phyloP scores from a whole-genome alignment of 352 stramenopile species.

The Pythium pyrilobum region DNA sequence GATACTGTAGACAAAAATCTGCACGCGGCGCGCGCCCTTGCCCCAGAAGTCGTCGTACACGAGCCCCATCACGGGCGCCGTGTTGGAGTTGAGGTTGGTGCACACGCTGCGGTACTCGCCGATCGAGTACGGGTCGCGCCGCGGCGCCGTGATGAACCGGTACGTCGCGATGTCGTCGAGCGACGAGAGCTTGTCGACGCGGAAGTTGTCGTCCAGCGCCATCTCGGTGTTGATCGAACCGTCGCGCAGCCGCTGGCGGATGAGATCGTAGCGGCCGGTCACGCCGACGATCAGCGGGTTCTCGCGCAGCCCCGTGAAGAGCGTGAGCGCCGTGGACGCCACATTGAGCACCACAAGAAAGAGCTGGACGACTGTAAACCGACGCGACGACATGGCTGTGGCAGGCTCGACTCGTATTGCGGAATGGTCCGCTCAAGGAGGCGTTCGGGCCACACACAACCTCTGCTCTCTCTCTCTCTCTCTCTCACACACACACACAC shows the following conservation, averaged over 20 bases:
- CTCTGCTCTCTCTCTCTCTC: too few species aligned
- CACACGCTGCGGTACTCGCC: slow-evolving; percentile 23
- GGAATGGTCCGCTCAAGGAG: too few species aligned
- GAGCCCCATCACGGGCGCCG: slow-evolving; percentile 16
- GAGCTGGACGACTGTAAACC: not conserved
- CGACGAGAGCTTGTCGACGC: slow-evolving; percentile 14
- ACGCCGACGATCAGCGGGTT: slow-evolving; percentile 9
- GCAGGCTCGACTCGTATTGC: too few species aligned
- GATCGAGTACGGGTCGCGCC: slow-evolving; percentile 15
- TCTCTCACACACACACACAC: too few species aligned
- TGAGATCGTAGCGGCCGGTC: slow-evolving; percentile 8
- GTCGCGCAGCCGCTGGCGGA: slow-evolving; percentile 7
- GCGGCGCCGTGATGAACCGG: slow-evolving; percentile 20
- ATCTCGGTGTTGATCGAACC: slow-evolving; percentile 22
- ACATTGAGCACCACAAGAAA: slow-evolving; percentile 9
- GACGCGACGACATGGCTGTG: too few species aligned
- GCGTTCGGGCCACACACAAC: too few species aligned
- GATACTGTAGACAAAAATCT: slow-evolving; percentile 26
- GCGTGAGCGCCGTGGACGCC: slow-evolving; percentile 10
- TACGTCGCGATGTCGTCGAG: slow-evolving; percentile 21
- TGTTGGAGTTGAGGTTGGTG: slow-evolving; percentile 23
- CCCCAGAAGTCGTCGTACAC: slow-evolving; percentile 31
- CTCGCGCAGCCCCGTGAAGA: slow-evolving; percentile 14
- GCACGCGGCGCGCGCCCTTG: slow-evolving; percentile 14
- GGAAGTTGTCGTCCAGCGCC: slow-evolving; percentile 1